phyloP scores from a whole-genome alignment of 495 filamentous ascomycete species.

The Delitschia confertaspora region DNA sequence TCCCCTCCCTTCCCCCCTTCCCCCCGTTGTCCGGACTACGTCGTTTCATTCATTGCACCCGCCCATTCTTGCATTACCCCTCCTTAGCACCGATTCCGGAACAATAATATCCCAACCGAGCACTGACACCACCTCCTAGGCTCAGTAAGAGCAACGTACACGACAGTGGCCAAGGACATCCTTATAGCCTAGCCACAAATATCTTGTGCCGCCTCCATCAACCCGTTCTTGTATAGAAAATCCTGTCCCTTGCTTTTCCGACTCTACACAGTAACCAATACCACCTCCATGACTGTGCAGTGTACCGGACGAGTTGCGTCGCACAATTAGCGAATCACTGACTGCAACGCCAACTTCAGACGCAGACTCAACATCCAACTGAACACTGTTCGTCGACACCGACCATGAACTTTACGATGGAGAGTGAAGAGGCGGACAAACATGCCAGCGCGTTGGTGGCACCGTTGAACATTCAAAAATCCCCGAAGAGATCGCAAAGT shows the following conservation, averaged over 20 bases:
- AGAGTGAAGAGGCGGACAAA: conserved; percentile 17
- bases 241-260: not conserved
- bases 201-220: not conserved
- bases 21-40: not conserved
- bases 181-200: conserved; percentile 1
- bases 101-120: conserved; percentile 16
- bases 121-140: conserved; percentile 11
- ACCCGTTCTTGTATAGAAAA: not conserved
- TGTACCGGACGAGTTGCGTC: conserved; percentile 3
- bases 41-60: conserved; percentile 19
- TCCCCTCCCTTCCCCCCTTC: no score
- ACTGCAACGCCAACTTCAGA: not conserved
- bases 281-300: conserved; percentile 18
- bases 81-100: conserved; percentile 7
- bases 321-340: conserved; percentile 10
- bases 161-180: conserved; percentile 1
- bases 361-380: conserved; percentile 2
- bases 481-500: conserved; percentile 24
- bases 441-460: conserved; percentile 29
- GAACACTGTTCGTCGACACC: not conserved
- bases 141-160: conserved; percentile 4
- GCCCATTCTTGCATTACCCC: conserved; percentile 14
- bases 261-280: not conserved
- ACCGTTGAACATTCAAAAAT: conserved; percentile 29
- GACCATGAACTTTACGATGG: conserved; percentile 22